Conservation (phyloP, 768 basidiomycete species). For the Exsudoporus frostii region DNA sequence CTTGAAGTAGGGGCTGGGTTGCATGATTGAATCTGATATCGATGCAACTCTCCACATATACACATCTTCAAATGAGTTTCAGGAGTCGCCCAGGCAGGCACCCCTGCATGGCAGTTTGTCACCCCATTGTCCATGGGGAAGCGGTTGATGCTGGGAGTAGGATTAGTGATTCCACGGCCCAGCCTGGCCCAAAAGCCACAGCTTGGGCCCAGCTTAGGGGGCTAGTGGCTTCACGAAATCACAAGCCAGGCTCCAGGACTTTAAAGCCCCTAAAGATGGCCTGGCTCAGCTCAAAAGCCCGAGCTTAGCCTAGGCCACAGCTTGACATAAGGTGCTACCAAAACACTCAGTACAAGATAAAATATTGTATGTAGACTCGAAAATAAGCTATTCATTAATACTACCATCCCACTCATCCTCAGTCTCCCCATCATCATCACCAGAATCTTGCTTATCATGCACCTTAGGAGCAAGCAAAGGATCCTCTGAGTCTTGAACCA, state of each 20-base stretch:
- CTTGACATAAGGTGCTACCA: background rate
- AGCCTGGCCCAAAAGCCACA: background rate
- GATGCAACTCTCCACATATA: too few species aligned
- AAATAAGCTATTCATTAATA: background rate
- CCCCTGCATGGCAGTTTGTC: too few species aligned
- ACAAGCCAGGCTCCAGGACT: background rate
- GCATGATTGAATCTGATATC: too few species aligned
- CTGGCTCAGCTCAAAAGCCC: background rate
- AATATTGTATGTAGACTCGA: background rate
- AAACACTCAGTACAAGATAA: background rate
- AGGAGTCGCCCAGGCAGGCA: too few species aligned
- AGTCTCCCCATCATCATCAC: background rate
- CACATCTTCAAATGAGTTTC: too few species aligned
- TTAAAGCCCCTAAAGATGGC: background rate
- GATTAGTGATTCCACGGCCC: background rate
- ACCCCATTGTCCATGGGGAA: too few species aligned
- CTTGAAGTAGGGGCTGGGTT: too few species aligned
- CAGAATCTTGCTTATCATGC: background rate
- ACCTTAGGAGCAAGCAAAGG: background rate
- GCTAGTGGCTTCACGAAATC: background rate
- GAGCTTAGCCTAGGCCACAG: background rate
- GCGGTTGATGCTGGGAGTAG: too few species aligned
- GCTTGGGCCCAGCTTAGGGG: background rate
- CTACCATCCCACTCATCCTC: slow-evolving; percentile 1
- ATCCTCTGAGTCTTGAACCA: background rate